A percentile compares a stretch with the other conserved stretches of the same genome.
phyloP scores from a whole-genome alignment of 805 yeast genomes.

The Cyberlindnera mycetangii region DNA sequence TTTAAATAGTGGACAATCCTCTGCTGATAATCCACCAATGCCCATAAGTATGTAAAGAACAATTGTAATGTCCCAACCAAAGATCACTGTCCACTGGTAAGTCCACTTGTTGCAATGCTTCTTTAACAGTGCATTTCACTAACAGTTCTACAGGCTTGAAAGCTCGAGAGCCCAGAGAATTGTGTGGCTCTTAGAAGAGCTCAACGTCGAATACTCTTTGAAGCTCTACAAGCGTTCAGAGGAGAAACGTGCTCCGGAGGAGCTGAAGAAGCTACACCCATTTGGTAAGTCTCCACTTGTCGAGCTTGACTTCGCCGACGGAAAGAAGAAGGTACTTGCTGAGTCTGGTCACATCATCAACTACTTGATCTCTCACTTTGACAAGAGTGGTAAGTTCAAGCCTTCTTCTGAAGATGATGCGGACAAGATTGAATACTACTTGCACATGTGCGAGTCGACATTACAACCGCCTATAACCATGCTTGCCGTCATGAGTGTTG shows the following conservation, averaged over 20 bases:
- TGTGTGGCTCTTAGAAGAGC: slow-evolving; percentile 62
- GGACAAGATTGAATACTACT: slow-evolving; percentile 46
- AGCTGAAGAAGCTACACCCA: slow-evolving; percentile 52
- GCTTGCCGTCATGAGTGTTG: slow-evolving; percentile 24
- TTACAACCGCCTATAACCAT: slow-evolving; percentile 47
- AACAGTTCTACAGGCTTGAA: slow-evolving; percentile 15
- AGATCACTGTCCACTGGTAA: slow-evolving; percentile 24
- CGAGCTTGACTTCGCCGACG: slow-evolving; percentile 38
- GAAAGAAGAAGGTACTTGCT: slow-evolving; percentile 36
- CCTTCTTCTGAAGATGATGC: slow-evolving; percentile 39
- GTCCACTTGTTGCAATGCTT: slow-evolving; percentile 1
- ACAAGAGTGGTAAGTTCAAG: slow-evolving; percentile 36
- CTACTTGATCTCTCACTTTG: slow-evolving; percentile 50
- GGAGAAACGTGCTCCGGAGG: slow-evolving; percentile 46
- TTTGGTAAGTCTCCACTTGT: slow-evolving; percentile 63
- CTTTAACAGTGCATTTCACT: neutral
- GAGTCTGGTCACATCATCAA: slow-evolving; percentile 62
- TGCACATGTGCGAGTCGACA: slow-evolving; percentile 62
- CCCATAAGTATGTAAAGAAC: too few species aligned
- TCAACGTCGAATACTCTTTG: slow-evolving; percentile 52
- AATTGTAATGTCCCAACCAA: slow-evolving; percentile 9
- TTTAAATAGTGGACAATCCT: neutral
- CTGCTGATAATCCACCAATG: too few species aligned
- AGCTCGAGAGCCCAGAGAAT: slow-evolving; percentile 59
- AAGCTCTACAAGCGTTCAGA: slow-evolving; percentile 48